A percentile compares a stretch with the other conserved stretches of the same genome.
Conservation (phyloP, 2,329 filamentous ascomycete genomes). For the Phaeosphaeriaceae sp. region DNA sequence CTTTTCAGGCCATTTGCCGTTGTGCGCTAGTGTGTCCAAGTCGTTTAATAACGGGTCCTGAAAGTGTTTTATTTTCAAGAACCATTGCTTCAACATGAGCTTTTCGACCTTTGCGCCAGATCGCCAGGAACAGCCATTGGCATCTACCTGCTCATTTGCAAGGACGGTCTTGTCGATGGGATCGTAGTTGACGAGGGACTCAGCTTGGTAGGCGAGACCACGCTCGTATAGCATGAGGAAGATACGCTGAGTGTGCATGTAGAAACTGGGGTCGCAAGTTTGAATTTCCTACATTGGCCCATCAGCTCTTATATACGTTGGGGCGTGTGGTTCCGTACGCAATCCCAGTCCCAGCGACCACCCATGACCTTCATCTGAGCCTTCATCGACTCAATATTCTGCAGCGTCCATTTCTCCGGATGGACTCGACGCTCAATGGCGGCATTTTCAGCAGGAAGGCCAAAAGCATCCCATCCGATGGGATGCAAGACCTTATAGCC, state of each 20-base stretch:
- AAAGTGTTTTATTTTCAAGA: conserved; percentile 81
- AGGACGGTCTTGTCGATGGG: conserved; percentile 88
- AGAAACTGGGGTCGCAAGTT: conserved; percentile 84
- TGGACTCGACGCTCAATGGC: conserved; percentile 82
- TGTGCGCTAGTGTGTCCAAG: conserved; percentile 67
- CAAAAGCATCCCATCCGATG: conserved; percentile 97
- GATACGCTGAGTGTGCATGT: conserved; percentile 86
- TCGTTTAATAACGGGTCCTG: conserved; percentile 75
- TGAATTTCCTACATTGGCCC: conserved; percentile 69
- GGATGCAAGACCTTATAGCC: conserved; percentile 79
- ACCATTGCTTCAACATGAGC: conserved; percentile 83
- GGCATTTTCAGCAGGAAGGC: conserved; percentile 88
- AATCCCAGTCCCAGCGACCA: conserved; percentile 81
- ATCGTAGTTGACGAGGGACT: conserved; percentile 88
- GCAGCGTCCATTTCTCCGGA: conserved; percentile 77
- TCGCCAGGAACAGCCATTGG: conserved; percentile 83
- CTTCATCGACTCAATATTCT: conserved; percentile 87
- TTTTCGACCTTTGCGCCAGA: conserved; percentile 86
- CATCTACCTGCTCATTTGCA: conserved; percentile 92
- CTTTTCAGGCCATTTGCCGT: conserved; percentile 78
- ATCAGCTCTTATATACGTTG: conserved; percentile 16
- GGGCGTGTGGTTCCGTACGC: no score
- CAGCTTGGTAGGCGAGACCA: conserved; percentile 80
- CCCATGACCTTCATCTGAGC: conserved; percentile 80
- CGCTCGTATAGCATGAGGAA: conserved; percentile 78